A percentile compares a stretch with the other conserved stretches of the same genome.
phyloP scores from a whole-genome alignment of 441 rosid species.

The Mallotus japonicus region DNA sequence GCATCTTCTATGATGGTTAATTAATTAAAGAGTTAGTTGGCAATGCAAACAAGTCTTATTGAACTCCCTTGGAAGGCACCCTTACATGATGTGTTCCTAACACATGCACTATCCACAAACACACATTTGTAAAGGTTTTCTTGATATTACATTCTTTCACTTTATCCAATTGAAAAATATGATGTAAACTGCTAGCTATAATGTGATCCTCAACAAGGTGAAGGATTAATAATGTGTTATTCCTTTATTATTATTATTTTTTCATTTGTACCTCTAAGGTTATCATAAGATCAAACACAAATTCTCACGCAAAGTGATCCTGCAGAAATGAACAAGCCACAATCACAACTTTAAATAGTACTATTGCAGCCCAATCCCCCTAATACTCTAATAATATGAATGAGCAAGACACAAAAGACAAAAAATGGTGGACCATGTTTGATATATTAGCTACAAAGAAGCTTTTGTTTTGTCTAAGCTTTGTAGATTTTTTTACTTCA shows the following conservation, averaged over 20 bases:
- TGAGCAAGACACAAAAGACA: neutral
- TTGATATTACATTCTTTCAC: neutral
- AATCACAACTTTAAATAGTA: neutral
- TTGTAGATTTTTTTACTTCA: constrained; percentile 11
- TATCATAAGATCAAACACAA: neutral
- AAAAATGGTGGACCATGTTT: no score
- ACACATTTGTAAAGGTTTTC: neutral
- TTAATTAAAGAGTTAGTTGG: neutral
- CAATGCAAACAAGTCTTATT: neutral
- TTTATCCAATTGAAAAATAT: no score
- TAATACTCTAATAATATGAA: neutral
- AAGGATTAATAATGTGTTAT: neutral
- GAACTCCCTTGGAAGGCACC: constrained; percentile 21
- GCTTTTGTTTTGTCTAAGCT: constrained; percentile 32
- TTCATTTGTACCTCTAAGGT: neutral
- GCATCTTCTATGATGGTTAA: no score
- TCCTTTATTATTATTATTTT: no score
- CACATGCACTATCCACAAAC: neutral
- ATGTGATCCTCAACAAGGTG: neutral
- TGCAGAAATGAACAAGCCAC: neutral
- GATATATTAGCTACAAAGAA: neutral
- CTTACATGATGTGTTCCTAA: neutral
- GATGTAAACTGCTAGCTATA: no score
- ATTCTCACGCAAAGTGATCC: constrained; percentile 1
- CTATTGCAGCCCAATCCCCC: neutral